Evolutionary conservation across 768 basidiomycete species (phyloP), one percentile per base, ranked within the genome.

Genomic region (Ramaria sp.): DNA sequence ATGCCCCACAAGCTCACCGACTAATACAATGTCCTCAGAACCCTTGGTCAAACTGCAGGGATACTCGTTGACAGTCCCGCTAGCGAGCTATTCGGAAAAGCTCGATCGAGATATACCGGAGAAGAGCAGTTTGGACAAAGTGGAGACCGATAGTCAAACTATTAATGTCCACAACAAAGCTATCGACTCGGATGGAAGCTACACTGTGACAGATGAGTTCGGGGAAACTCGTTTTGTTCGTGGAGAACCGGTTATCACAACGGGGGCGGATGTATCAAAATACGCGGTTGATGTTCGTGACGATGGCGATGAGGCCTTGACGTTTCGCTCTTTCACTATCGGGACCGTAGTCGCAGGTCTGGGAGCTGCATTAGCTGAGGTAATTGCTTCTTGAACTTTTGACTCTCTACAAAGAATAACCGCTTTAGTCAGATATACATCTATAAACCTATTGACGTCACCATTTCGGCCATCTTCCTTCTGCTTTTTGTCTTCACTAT

Each of bases 331-430:
- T 3, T 57, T 78, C 13, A 60, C 76, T 30, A 61, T 82, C n/a
- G 81, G 79, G 3, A 81, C 80, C 0, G 55, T 77, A 0, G 70
- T 80, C 58, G 78, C 79, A 20, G 79, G 75, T 10, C 67, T 82
- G 24, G 78, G 78, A 7, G 78, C 81, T n/a, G 73, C 78, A 6
- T 65, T 83, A 39, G 68, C 67, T 52, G 78, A 82, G 73, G 78
- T 78, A 53, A 13, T 68, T 56, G n/a, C 28, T 18, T 36, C 27
- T 22, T 28, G 50, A 42, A 50, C 20, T 43, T 41, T 22, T 25
- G 15, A 1, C 22, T 16, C 15, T 3, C 15, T 42, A n/a, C 13
- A 41, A 22, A 43, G 22, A 20, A 16, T 10, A 1, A 16, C n/a
- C 34, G 27, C 48, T 51, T 47, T 16, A 44, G 15, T 16, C 39